These are phyloP conservation scores for Paracoccidioides lutzii DNA, from an alignment of 2,329 filamentous ascomycete genomes.

Conservation along the genomic window DNA sequence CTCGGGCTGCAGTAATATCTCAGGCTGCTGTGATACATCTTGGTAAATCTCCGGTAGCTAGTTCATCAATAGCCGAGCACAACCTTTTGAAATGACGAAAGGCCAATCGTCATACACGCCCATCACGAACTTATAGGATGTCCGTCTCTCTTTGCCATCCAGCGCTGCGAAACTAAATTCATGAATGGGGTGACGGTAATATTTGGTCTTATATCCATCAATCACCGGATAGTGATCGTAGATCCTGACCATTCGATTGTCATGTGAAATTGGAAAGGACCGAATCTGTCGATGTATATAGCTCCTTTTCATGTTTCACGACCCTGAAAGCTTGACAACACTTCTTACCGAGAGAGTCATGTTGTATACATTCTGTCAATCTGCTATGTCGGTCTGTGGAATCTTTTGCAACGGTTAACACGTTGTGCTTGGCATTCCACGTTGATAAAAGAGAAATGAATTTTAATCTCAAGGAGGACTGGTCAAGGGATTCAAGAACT, in stretches of 20 bases:
- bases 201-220: not conserved
- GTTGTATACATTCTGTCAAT: no score
- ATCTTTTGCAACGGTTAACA: no score
- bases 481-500: no score
- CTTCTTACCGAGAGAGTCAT: no score
- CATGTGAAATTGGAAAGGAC: not conserved
- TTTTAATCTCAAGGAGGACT: no score
- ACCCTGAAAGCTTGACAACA: no score
- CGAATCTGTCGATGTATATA: no score
- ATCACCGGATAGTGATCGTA: not conserved
- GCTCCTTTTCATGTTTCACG: no score
- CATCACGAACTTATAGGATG: not conserved
- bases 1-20: not conserved
- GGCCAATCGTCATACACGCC: not conserved
- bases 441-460: no score
- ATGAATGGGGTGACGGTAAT: not conserved
- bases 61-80: not conserved
- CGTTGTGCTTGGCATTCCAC: no score
- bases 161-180: not conserved
- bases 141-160: not conserved
- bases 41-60: not conserved
- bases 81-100: not conserved
- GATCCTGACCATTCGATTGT: not conserved
- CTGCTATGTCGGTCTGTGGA: no score
- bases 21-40: not conserved